Evolutionary conservation across 768 basidiomycete genomes (phyloP), one percentile per base, ranked within the genome.

Genomic region (Suillus subalutaceus): DNA sequence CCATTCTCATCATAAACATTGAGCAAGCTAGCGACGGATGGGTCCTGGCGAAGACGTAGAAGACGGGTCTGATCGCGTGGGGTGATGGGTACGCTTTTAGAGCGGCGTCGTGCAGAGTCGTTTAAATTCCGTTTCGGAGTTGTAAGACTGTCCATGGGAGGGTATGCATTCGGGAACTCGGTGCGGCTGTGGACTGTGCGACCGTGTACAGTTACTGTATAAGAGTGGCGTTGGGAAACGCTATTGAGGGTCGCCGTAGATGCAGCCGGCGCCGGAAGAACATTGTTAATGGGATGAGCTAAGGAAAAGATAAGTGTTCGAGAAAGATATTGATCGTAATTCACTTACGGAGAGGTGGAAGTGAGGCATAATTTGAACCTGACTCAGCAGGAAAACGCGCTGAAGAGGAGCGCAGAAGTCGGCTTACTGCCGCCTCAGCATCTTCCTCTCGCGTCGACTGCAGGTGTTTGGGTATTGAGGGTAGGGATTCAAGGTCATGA

Each of bases 1-100:
- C 92, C 92, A 63, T 90, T 80, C 5, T 90, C 86, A 70, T 93
- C 91, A 69, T 93, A 94, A 68, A 92, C 79, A 64, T 87, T 83
- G 43, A 93, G 78, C 30, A 94, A 79, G 69, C 89, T 93, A 16
- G 83, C 89, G 37, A 94, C 90, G 26, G 92, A 93, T 4, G 92
- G 91, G 67, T 94, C 91, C 35, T 88, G 87, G 53, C 88, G 88
- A 56, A 94, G 82, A 26, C 84, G 78, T 15, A 85, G 76, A 12
- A 90, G 79, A 37, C 90, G 85, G 66, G 79, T 86, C 79, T 75
- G 79, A 68, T 85, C 84, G 46, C 80, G 79, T 65, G 74, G 83
- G 41, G 78, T 82, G 75, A 76, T 75, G 38, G 78, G 84, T 38
- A 67, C 73, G 68, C 74, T 78, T 69, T 78, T 68, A 66, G 73